A percentile compares a stretch with the other conserved stretches of the same genome.
phyloP scores from a whole-genome alignment of 1,139 yeast species.

The Candida pseudocylindracea region DNA sequence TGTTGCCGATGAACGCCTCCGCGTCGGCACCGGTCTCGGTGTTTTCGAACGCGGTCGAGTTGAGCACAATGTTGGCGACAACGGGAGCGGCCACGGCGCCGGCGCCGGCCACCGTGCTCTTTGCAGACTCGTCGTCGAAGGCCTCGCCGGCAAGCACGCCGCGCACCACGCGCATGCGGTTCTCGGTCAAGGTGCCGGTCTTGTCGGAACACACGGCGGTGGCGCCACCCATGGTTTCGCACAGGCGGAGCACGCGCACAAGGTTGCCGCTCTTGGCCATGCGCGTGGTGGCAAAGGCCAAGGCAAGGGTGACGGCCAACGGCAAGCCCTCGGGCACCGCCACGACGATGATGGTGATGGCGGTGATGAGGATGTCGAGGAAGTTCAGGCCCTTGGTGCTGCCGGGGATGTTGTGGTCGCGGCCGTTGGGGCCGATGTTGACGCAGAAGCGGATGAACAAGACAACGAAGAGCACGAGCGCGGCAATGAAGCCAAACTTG shows the following conservation, averaged over 20 bases:
- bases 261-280: conserved; percentile 94
- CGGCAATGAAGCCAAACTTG: conserved; percentile 77
- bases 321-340: conserved; percentile 99
- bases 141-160: conserved; percentile 6
- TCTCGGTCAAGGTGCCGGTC: conserved; percentile 91
- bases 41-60: conserved; percentile 82
- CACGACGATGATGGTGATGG: conserved; percentile 83
- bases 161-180: conserved; percentile 66
- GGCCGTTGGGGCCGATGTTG: conserved; percentile 33
- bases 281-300: conserved; percentile 94
- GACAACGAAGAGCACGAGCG: conserved; percentile 54
- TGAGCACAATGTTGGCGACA: conserved; percentile 42
- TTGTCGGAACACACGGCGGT: conserved; percentile 94
- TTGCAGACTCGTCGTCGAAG: not conserved
- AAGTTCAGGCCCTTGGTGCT: conserved; percentile 72
- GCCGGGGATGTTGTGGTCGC: conserved; percentile 19
- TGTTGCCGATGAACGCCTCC: conserved; percentile 69
- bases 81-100: conserved; percentile 6
- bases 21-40: conserved; percentile 8
- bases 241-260: conserved; percentile 80
- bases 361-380: conserved; percentile 69
- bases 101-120: no score
- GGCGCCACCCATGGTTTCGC: conserved; percentile 99
- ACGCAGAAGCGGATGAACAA: conserved; percentile 58
- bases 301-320: conserved; percentile 82